These are phyloP conservation scores for Ceratocystis papillata DNA, from an alignment of 2,329 filamentous ascomycete species.

Conservation along the genomic window DNA sequence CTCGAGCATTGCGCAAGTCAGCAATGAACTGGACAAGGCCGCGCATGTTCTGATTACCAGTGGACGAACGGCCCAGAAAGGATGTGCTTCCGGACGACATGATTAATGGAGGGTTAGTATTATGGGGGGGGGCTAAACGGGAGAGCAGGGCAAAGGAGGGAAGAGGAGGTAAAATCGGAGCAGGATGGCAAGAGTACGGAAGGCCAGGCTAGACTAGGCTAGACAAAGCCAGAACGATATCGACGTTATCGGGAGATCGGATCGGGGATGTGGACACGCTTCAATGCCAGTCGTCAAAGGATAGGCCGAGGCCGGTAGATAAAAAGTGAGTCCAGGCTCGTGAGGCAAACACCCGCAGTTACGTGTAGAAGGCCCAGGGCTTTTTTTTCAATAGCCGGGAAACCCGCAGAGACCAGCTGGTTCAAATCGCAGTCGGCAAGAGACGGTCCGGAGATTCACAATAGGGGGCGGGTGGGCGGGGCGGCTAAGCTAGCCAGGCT, in stretches of 20 bases:
- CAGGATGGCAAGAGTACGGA: neutral
- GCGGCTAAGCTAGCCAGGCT: neutral
- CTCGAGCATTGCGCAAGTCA: constrained; percentile 86
- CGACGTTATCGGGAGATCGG: neutral
- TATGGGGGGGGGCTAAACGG: too few species aligned
- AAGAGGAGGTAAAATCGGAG: neutral
- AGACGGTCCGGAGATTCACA: neutral
- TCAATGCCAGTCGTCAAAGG: neutral
- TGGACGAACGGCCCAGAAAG: constrained; percentile 56
- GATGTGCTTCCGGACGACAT: constrained; percentile 50
- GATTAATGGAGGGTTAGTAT: neutral
- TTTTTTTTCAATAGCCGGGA: too few species aligned
- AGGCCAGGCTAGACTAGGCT: neutral
- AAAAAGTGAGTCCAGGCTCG: neutral
- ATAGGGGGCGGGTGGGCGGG: constrained; percentile 1
- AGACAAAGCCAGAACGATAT: neutral
- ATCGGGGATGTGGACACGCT: constrained; percentile 1
- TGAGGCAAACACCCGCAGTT: too few species aligned
- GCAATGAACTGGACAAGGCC: constrained; percentile 97
- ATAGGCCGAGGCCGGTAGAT: neutral
- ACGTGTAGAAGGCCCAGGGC: too few species aligned
- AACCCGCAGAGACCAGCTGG: too few species aligned
- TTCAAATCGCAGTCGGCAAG: too few species aligned
- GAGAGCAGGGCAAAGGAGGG: constrained; percentile 25
- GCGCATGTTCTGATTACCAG: constrained; percentile 57